phyloP scores from a whole-genome alignment of 495 filamentous ascomycete species.

The Collariella sp. region DNA sequence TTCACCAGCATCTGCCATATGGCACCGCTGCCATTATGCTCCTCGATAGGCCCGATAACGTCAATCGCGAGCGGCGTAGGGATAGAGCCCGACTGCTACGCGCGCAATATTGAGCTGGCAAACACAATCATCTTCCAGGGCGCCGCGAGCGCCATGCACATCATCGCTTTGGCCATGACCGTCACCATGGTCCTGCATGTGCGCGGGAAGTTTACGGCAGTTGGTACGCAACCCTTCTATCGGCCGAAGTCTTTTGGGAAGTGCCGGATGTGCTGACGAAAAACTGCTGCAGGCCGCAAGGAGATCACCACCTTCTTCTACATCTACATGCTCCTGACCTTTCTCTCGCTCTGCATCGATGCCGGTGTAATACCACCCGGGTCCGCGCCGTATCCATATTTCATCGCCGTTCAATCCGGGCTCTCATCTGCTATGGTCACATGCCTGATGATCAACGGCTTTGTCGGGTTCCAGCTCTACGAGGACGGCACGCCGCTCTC shows the following conservation, averaged over 20 bases:
- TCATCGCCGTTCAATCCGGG: constrained; percentile 82
- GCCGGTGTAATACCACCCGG: constrained; percentile 84
- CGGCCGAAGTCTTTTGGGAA: background rate
- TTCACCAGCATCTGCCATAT: constrained; percentile 81
- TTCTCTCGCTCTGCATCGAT: constrained; percentile 84
- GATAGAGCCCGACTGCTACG: constrained; percentile 85
- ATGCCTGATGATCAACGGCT: constrained; percentile 90
- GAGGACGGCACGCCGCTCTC: constrained; percentile 96
- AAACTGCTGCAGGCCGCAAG: constrained; percentile 65
- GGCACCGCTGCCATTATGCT: constrained; percentile 77
- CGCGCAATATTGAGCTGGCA: constrained; percentile 88
- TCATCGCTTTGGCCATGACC: constrained; percentile 83
- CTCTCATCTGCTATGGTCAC: constrained; percentile 82
- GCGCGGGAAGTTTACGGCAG: constrained; percentile 93
- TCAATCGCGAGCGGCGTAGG: constrained; percentile 60
- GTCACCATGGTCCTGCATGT: constrained; percentile 96
- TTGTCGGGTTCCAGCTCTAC: constrained; percentile 97
- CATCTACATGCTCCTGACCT: constrained; percentile 82
- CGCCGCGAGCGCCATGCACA: constrained; percentile 85
- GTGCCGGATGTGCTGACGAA: background rate
- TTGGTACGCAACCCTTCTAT: constrained; percentile 58
- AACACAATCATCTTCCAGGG: constrained; percentile 98
- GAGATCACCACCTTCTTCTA: constrained; percentile 98
- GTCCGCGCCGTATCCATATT: constrained; percentile 76
- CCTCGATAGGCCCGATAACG: constrained; percentile 60